Evolutionary conservation across 352 stramenopile species (phyloP), one percentile per base, ranked within the genome.

Genomic region (Blastocystis sp.): DNA sequence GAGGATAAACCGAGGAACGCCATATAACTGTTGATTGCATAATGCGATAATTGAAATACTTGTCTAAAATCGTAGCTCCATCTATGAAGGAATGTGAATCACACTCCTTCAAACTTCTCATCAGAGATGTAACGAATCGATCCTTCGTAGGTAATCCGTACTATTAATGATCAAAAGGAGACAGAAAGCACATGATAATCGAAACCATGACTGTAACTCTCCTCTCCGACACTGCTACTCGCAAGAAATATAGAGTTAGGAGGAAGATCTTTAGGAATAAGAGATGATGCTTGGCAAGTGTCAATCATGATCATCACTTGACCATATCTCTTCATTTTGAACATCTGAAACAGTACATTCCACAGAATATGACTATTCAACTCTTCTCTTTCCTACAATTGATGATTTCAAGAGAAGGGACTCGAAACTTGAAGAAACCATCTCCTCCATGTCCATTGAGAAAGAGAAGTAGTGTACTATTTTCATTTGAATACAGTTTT

Each of bases 201-300:
- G 59, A 63, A 43, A 63, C 69, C 69, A 63, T 80, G 61, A n/a
- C 35, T 58, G 52, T 80, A 80, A 54, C 69, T 80, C 69, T 80
- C 69, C 24, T 80, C 69, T 63, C 69, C 69, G 3, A 80, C 11
- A 39, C 24, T 61, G 24, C 69, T 80, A 37, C 69, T 80, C 9
- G 51, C 69, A 37, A 80, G 19, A 63, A 80, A 80, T 3, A 27
- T 21, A 63, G 43, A 80, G 6, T 61, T 32, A 12, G 69, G 69
- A 61, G 69, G 69, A 39, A 63, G 24, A 19, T 29, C 5, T 11
- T 59, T 63, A 16, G 69, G 69, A 80, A 80, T 80, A 7, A 80
- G 69, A 39, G 69, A 43, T 49, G 35, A 32, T 11, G 69, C 69
- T 59, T 80, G 69, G 27, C 69, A 80, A 16, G 69, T 80, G n/a